phyloP scores from a whole-genome alignment of 2,329 filamentous ascomycete species.

The Thelonectria discophora region DNA sequence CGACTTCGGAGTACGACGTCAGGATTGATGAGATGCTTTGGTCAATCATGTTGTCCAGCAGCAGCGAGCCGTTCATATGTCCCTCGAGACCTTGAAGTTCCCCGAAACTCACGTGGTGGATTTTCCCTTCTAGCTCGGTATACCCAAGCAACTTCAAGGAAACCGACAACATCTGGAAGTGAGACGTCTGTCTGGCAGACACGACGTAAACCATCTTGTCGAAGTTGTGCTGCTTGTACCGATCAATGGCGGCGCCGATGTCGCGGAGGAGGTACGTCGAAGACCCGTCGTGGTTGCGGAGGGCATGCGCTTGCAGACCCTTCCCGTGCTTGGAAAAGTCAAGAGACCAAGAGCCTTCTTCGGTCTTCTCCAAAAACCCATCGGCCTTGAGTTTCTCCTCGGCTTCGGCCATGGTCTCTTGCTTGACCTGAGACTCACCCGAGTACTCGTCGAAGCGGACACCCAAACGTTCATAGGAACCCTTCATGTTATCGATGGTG shows the following conservation, averaged over 20 bases:
- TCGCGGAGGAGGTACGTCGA: conserved; percentile 70
- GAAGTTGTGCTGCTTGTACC: conserved; percentile 67
- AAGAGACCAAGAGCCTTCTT: conserved; percentile 73
- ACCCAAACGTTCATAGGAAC: conserved; percentile 62
- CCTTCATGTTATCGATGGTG: conserved; percentile 61
- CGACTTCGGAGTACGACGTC: not conserved
- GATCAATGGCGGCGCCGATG: conserved; percentile 72
- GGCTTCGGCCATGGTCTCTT: conserved; percentile 64
- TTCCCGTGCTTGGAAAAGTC: conserved; percentile 70
- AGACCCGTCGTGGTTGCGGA: conserved; percentile 62
- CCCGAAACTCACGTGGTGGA: conserved; percentile 56
- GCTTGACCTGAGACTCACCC: conserved; percentile 68
- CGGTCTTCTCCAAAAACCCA: conserved; percentile 67
- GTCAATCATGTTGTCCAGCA: conserved; percentile 19
- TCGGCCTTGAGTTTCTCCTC: conserved; percentile 66
- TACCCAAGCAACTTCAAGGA: conserved; percentile 46
- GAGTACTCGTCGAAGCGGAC: conserved; percentile 67
- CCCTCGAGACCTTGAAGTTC: conserved; percentile 56
- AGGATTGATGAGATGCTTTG: not conserved
- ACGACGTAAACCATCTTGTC: conserved; percentile 84
- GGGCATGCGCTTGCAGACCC: conserved; percentile 71
- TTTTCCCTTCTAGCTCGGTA: conserved; percentile 40
- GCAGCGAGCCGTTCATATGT: not conserved
- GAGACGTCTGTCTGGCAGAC: conserved; percentile 73
- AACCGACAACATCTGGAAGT: conserved; percentile 61